phyloP scores from a whole-genome alignment of 2,329 filamentous ascomycete species.

The Phyllosticta citriasiana region DNA sequence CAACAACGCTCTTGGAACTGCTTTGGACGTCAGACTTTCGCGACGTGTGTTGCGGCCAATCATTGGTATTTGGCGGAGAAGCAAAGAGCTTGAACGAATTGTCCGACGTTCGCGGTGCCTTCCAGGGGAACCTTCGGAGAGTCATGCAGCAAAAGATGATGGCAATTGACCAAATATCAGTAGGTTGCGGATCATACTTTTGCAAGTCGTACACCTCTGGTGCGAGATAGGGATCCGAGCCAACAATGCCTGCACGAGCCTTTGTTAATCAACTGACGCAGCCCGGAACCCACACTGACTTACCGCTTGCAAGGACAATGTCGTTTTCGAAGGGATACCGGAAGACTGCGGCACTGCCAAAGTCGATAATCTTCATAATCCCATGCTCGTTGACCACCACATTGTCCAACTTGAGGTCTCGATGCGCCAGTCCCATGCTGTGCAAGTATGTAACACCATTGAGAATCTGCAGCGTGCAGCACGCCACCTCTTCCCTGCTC shows the following conservation, averaged over 20 bases:
- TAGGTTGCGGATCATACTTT: slow-evolving; percentile 86
- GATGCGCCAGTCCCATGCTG: slow-evolving; percentile 86
- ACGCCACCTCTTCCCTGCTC: slow-evolving; percentile 81
- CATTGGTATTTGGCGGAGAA: slow-evolving; percentile 58
- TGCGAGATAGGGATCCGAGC: slow-evolving; percentile 90
- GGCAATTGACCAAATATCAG: slow-evolving; percentile 95
- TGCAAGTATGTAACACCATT: slow-evolving; percentile 92
- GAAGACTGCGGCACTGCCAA: slow-evolving; percentile 94
- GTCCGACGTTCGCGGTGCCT: slow-evolving; percentile 80
- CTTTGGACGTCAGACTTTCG: slow-evolving; percentile 17
- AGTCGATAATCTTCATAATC: slow-evolving; percentile 99
- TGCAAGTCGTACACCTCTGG: slow-evolving; percentile 92
- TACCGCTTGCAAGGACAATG: slow-evolving; percentile 70
- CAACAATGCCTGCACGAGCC: slow-evolving; percentile 52
- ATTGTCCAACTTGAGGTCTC: slow-evolving; percentile 94
- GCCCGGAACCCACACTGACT: slow-evolving; percentile 23
- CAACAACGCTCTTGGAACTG: slow-evolving; percentile 23
- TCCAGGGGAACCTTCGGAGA: slow-evolving; percentile 90
- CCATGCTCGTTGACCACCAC: slow-evolving; percentile 93
- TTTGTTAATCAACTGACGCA: background rate
- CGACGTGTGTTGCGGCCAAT: slow-evolving; percentile 12
- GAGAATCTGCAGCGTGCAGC: slow-evolving; percentile 86
- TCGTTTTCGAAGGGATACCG: slow-evolving; percentile 94
- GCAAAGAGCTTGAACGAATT: slow-evolving; percentile 94
- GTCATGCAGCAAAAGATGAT: slow-evolving; percentile 99